Evolutionary conservation across 305 asterid species (phyloP).

Genomic region (Solanum chacoense): DNA sequence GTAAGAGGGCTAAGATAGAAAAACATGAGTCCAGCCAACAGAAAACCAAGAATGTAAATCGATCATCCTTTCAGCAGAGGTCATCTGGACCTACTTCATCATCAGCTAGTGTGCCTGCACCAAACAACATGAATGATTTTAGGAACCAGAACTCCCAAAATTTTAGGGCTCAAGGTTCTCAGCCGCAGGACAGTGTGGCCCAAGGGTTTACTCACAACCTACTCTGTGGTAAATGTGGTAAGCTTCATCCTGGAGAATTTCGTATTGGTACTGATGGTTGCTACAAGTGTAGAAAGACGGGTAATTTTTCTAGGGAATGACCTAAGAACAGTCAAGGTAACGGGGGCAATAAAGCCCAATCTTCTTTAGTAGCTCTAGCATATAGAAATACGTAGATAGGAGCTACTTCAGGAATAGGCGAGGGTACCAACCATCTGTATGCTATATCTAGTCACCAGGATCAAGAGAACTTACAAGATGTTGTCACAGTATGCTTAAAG

Average conservation of each 20-base stretch:
- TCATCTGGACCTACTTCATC: neutral
- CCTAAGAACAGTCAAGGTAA: neutral
- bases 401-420: neutral
- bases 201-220: neutral
- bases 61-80: neutral
- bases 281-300: neutral
- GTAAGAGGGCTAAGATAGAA: neutral
- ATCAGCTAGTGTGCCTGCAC: neutral
- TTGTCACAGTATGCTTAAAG: neutral
- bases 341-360: neutral
- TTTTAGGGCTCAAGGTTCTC: neutral
- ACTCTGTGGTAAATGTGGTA: neutral
- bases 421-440: neutral
- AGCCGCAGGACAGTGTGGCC: neutral
- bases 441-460: neutral
- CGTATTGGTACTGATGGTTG: too few species aligned
- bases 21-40: neutral
- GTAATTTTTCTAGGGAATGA: neutral
- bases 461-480: neutral
- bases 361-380: neutral
- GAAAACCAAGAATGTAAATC: too few species aligned
- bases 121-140: too few species aligned
- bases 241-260: neutral
- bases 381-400: neutral
- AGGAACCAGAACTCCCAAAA: neutral